Evolutionary conservation across 75 land plant genomes (phyloP), one percentile per base, ranked within the genome.

Genomic region (Isoetes taiwanensis): DNA sequence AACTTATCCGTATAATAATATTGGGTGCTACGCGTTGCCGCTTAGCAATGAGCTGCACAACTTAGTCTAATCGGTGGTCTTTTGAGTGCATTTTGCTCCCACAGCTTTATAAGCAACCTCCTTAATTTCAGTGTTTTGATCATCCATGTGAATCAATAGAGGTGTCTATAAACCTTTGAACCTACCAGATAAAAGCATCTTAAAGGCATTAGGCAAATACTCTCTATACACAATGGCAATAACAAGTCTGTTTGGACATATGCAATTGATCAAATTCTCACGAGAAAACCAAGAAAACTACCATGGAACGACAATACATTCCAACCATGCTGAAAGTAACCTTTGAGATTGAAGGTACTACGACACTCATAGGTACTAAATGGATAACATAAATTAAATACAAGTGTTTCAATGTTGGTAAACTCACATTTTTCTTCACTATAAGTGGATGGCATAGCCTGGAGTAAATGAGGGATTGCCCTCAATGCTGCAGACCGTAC

Each of bases 121-220:
- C 74, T 59, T 59, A 17, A 71, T 71, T 38, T 40, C 56, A 1
- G 41, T 34, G 54, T 65, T 46, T n/a, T 25, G 37, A 57, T 71
- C 74, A 48, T 71, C 74, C 74, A 71, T 71, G 56, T 71, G 74
- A n/a, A 65, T 14, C 6, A 71, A 30, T 10, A 71, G 54, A 37
- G n/a, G 24, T 57, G 32, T 30, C n/a, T 34, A 59, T 41, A 48
- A 59, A 65, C 23, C 61, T 52, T 25, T 34, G 48, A 11, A 71
- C 63, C 74, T 71, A 63, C 20, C 57, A 12, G 34, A 6, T 32
- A 30, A n/a, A 11, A 27, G 19, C 32, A 42, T 19, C 12, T 28
- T 2, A 9, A n/a, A 31, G 59, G 41, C 59, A 30, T 6, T 6
- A 57, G 2, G 40, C 19, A 17, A n/a, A 16, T n/a, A 32, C 3